Conservation (phyloP, 192 early-diverging fungal genomes). For the Cladochytrium replicatum region DNA sequence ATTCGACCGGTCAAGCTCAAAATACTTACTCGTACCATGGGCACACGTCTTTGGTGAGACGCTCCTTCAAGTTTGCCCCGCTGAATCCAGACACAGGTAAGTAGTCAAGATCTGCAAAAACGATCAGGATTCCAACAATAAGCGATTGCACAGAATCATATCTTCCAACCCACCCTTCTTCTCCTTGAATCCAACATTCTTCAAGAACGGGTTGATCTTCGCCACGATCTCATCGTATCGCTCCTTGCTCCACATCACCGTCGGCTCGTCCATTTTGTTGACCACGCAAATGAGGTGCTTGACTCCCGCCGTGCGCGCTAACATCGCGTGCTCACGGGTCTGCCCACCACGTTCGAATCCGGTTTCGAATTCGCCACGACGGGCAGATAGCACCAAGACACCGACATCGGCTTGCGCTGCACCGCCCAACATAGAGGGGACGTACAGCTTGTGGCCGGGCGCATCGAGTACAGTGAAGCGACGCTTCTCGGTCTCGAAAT, state of each 20-base stretch:
- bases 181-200: slow-evolving; percentile 77
- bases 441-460: slow-evolving; percentile 97
- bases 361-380: slow-evolving; percentile 99
- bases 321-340: slow-evolving; percentile 93
- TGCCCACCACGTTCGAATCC: slow-evolving; percentile 99
- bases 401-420: slow-evolving; percentile 95
- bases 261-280: slow-evolving; percentile 99
- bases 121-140: neutral
- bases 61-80: slow-evolving; percentile 93
- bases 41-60: slow-evolving; percentile 47
- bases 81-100: slow-evolving; percentile 96
- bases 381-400: slow-evolving; percentile 91
- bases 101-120: slow-evolving; percentile 58
- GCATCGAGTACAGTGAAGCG: slow-evolving; percentile 97
- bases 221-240: slow-evolving; percentile 82
- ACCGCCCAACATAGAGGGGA: slow-evolving; percentile 94
- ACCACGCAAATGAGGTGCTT: slow-evolving; percentile 84
- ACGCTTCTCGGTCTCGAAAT: slow-evolving; percentile 91
- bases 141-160: neutral
- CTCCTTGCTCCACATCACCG: slow-evolving; percentile 85
- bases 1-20: slow-evolving; percentile 24
- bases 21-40: slow-evolving; percentile 48
- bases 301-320: slow-evolving; percentile 96
- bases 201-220: slow-evolving; percentile 87
- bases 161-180: slow-evolving; percentile 48